Evolutionary conservation across 805 yeast genomes (phyloP).

Genomic region (Saccharomycopsis sp.): DNA sequence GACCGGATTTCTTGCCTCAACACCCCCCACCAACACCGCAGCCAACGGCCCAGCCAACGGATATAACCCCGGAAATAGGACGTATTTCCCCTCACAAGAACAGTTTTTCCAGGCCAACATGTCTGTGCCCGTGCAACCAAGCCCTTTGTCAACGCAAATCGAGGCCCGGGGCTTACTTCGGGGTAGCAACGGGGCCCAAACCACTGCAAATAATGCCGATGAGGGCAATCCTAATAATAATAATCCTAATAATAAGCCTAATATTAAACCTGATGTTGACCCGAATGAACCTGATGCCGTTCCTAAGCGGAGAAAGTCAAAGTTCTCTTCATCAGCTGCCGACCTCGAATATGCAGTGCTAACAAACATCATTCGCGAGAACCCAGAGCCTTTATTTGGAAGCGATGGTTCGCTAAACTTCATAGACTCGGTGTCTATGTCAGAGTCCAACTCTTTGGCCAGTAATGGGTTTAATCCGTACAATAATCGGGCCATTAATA

Average conservation of each 20-base stretch:
- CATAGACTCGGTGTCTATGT: conserved; percentile 9
- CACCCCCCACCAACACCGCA: neutral
- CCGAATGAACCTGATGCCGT: neutral
- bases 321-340: conserved; percentile 64
- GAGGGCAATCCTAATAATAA: neutral
- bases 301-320: conserved; percentile 24
- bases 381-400: conserved; percentile 8
- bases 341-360: conserved; percentile 66
- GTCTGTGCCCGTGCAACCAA: neutral
- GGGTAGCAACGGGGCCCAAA: no score
- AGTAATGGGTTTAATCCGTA: neutral
- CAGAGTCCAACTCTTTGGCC: conserved; percentile 2
- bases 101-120: neutral
- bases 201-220: neutral
- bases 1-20: neutral
- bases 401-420: conserved; percentile 7
- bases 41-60: neutral
- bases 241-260: no score
- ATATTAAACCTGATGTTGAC: no score
- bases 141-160: neutral
- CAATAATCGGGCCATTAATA: neutral
- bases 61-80: neutral
- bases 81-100: neutral
- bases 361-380: conserved; percentile 54
- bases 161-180: neutral